These are phyloP conservation scores for Salvia splendens DNA, from an alignment of 257 asterid genomes.

Conservation along the genomic window DNA sequence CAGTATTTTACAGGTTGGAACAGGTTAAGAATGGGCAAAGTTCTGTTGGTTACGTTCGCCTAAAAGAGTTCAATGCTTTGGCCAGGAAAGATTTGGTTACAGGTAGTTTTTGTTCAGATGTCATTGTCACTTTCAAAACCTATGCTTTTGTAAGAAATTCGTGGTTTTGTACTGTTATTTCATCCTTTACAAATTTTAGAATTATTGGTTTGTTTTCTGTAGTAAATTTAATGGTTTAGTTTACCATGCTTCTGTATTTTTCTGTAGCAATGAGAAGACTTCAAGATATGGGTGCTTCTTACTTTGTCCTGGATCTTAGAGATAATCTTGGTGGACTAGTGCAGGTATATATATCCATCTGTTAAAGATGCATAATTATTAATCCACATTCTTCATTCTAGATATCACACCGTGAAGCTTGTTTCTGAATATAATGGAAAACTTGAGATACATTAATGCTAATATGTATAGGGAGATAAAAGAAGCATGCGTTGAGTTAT, in stretches of 20 bases:
- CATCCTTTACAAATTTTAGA: constrained; percentile 19
- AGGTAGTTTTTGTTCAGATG: constrained; percentile 50
- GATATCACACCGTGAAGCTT: constrained; percentile 1
- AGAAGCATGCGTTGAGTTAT: neutral
- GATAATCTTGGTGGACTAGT: constrained; percentile 98
- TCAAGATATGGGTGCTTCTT: constrained; percentile 85
- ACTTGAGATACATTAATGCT: neutral
- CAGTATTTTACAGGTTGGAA: constrained; percentile 87
- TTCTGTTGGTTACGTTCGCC: constrained; percentile 88
- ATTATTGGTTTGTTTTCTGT: constrained; percentile 2
- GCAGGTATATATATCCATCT: constrained; percentile 63
- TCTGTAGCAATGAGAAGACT: constrained; percentile 85
- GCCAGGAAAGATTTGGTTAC: constrained; percentile 90
- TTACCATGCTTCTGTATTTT: constrained; percentile 5
- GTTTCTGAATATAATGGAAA: neutral
- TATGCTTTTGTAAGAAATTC: constrained; percentile 13
- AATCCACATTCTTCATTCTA: constrained; percentile 16
- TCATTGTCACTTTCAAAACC: constrained; percentile 7
- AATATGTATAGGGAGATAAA: constrained; percentile 13
- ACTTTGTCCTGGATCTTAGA: constrained; percentile 92
- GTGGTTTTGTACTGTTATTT: constrained; percentile 13
- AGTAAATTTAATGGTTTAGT: constrained; percentile 23
- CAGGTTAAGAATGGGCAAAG: constrained; percentile 57
- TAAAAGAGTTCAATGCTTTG: constrained; percentile 98
- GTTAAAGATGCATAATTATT: constrained; percentile 13